Base-by-base conservation (phyloP, 768 basidiomycete genomes). In the Pluteus cervinus region DNA sequence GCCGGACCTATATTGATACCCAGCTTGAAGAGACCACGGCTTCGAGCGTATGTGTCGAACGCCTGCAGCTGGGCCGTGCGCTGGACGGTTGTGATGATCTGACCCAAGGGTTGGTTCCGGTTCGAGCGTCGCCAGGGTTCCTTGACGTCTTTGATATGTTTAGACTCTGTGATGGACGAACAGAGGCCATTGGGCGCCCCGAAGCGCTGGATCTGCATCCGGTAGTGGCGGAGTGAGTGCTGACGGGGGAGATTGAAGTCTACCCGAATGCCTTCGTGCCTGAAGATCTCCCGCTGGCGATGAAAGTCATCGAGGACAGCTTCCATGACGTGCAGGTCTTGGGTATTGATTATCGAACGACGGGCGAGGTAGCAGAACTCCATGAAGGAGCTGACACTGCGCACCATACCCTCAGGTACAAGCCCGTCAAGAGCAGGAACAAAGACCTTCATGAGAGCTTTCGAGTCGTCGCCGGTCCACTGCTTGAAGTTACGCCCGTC, bases 51-150 rank as follows among this genome's bases (percentile, higher is more conserved):
- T n/a, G n/a, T n/a, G n/a, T n/a, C n/a, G n/a, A n/a, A n/a, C 12
- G 36, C 23, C 5, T 16, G 12, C 11, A 37, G 36, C 14, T 37
- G 16, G n/a, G 7, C 7, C 4, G 23, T 25, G 28, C 21, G 25
- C 15, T 7, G 17, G 42, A 36, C 56, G 49, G 30, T 45, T 42
- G 4, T 43, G 14, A 57, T 46, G 48, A 56, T 57, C 34, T 56
- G 56, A 2, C 36, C 36, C 6, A 57, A 40, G 0, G 53, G 44
- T 5, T 56, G 40, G 36, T 39, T 45, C 2, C 21, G 42, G 37
- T 38, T 57, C 1, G 48, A 55, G 5, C 43, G 46, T 5, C 45
- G 39, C 55, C 55, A 57, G 3, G 53, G 55, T n/a, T 52, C 29
- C 38, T 55, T 55, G n/a, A 52, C 42, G 9, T 47, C 51, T 16